Evolutionary conservation across 768 basidiomycete genomes (phyloP), one percentile per base, ranked within the genome.

Genomic region (Mycena chlorophos): DNA sequence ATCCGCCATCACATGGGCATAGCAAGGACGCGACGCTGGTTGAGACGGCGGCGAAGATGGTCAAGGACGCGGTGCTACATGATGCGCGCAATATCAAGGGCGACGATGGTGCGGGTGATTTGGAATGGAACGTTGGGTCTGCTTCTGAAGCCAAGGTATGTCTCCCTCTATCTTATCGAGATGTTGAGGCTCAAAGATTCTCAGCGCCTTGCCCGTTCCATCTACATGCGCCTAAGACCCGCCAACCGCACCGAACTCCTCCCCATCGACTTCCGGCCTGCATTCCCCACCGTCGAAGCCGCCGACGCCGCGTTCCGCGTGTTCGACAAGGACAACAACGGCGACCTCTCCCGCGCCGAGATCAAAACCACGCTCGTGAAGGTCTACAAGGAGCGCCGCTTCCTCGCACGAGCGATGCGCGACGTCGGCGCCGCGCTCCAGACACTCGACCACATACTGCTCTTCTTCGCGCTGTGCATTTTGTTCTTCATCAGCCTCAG

Each of bases 311-410:
- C 89, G 2, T 92, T 92, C 76, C 79, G 79, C 47, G 79, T 90
- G 37, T 88, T 91, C 63, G 88, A 91, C 69, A 79, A 76, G 61
- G 90, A 92, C 66, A 78, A 81, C 65, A 89, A 91, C 58, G 87
- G 87, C 6, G 89, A 92, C 65, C 76, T 91, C 52, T 84, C 86
- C 14, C 82, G 84, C 31, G 75, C 81, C n/a, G 89, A 92, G 68
- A 79, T 92, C 66, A 91, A 89, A 71, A 74, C 80, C 25, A 79
- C 78, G 26, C 66, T 90, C 23, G 70, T 90, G 56, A 84, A 79
- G 65, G 78, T 88, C 13, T 92, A 91, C 76, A 88, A 86, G 67
- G 89, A 92, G 66, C 84, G 89, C 2, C 80, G 88, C 22, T 85
- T 85, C 73, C 75, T 92, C 25, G 85, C 84, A 38, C 82, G 86